phyloP scores from a whole-genome alignment of 192 early-diverging fungal genomes.

The Podila clonocystis region DNA sequence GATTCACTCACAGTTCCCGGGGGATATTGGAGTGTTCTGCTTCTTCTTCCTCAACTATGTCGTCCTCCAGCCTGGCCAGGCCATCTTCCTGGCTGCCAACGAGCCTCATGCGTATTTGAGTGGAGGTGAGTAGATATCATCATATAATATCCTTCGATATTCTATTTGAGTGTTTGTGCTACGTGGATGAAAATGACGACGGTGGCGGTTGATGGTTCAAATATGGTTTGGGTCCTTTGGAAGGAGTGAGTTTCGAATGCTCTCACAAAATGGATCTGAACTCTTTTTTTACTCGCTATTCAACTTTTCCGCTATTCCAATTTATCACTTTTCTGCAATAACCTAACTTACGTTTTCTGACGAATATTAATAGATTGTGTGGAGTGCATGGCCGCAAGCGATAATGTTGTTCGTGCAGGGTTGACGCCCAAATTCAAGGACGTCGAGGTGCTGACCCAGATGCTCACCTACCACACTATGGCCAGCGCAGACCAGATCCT shows the following conservation, averaged over 20 bases:
- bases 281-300: neutral
- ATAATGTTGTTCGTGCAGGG: constrained; percentile 97
- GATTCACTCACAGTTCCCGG: constrained; percentile 86
- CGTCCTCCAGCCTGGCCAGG: constrained; percentile 81
- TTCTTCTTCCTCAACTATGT: constrained; percentile 93
- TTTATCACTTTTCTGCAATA: too few species aligned
- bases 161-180: neutral
- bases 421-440: constrained; percentile 98
- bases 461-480: constrained; percentile 91
- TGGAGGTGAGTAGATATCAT: constrained; percentile 67
- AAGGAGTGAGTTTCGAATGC: too few species aligned
- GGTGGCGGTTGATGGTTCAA: too few species aligned
- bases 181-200: too few species aligned
- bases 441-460: constrained; percentile 86
- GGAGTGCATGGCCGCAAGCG: constrained; percentile 98
- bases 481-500: constrained; percentile 86
- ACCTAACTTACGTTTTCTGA: neutral
- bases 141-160: neutral
- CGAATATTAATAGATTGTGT: constrained; percentile 77
- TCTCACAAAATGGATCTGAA: neutral
- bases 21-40: constrained; percentile 91
- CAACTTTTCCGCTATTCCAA: neutral
- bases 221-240: too few species aligned
- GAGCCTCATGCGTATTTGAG: constrained; percentile 97
- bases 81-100: constrained; percentile 95